Percentiles rank a stretch among this genome's conserved stretches.
These are phyloP conservation scores for Stromatinia cepivora DNA, from an alignment of 2,329 filamentous ascomycete genomes.

Conservation along the genomic window DNA sequence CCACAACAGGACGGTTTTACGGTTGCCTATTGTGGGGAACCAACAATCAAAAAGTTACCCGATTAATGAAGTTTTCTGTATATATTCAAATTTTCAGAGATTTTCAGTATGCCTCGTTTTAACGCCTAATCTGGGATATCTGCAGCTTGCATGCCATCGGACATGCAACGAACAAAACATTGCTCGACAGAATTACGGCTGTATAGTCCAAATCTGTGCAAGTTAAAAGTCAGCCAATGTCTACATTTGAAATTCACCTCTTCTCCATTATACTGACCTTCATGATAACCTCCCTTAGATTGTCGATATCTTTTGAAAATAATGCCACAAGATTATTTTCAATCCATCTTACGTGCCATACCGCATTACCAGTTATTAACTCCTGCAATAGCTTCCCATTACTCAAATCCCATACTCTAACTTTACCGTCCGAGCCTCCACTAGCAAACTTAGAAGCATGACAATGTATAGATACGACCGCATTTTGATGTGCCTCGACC, in stretches of 20 bases:
- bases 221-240: neutral
- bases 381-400: neutral
- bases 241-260: neutral
- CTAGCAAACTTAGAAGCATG: neutral
- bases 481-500: neutral
- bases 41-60: neutral
- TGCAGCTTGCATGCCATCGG: neutral
- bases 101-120: neutral
- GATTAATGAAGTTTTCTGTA: constrained; percentile 45
- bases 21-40: constrained; percentile 12
- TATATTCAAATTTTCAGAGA: neutral
- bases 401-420: neutral
- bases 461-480: neutral
- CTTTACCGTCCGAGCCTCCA: neutral
- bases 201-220: neutral
- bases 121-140: neutral
- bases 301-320: neutral
- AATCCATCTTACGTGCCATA: neutral
- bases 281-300: neutral
- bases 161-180: neutral
- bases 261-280: neutral
- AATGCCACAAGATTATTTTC: neutral
- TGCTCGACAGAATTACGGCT: neutral
- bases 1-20: neutral
- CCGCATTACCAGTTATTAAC: neutral